Conservation (phyloP, 768 basidiomycete genomes). For the Calocybe indica region DNA sequence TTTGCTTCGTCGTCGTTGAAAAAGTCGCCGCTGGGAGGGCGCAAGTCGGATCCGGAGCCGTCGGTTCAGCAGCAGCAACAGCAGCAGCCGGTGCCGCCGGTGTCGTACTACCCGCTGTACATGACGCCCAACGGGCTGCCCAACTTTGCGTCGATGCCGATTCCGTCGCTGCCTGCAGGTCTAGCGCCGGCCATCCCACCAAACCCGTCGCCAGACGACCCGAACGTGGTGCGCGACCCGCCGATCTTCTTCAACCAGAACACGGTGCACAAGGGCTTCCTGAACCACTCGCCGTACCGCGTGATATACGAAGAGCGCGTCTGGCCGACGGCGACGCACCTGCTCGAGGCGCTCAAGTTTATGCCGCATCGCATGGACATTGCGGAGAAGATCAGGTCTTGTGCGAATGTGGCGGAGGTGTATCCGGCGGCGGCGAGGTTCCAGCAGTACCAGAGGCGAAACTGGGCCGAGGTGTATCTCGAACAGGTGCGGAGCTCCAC, state of each 20-base stretch:
- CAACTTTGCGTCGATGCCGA: too few species aligned
- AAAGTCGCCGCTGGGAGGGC: too few species aligned
- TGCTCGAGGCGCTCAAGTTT: constrained; percentile 76
- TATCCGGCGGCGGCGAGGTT: constrained; percentile 26
- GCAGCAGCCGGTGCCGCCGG: too few species aligned
- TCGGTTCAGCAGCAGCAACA: too few species aligned
- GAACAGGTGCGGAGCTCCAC: constrained; percentile 32
- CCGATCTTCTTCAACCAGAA: constrained; percentile 38
- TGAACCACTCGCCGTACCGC: constrained; percentile 62
- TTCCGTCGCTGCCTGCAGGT: too few species aligned
- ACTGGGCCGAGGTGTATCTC: constrained; percentile 53
- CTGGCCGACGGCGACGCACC: constrained; percentile 69
- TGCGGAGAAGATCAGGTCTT: constrained; percentile 50
- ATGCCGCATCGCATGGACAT: constrained; percentile 42
- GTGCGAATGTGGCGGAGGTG: constrained; percentile 26
- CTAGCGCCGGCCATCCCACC: neutral
- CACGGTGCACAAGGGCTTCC: constrained; percentile 38
- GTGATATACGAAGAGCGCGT: constrained; percentile 47
- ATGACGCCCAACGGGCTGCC: too few species aligned
- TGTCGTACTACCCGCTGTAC: too few species aligned
- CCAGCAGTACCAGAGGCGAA: constrained; percentile 33
- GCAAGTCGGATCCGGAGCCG: too few species aligned
- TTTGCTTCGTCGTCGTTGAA: too few species aligned
- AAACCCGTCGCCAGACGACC: neutral
- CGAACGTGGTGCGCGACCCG: constrained; percentile 8